Evolutionary conservation across 192 early-diverging fungal species (phyloP), one percentile per base, ranked within the genome.

Genomic region (Mortierella antarctica): DNA sequence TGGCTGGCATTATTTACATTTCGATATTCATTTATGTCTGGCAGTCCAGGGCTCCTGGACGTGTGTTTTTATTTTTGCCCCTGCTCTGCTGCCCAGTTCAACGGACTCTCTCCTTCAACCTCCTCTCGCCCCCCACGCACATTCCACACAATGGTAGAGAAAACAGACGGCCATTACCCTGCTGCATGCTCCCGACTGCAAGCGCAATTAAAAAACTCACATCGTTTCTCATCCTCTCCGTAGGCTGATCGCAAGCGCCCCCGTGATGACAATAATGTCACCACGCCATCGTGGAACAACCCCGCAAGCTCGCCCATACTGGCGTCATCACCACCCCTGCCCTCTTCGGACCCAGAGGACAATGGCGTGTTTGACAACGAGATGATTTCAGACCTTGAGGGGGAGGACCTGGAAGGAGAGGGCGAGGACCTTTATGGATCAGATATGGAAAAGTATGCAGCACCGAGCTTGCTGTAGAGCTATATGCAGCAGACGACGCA

Each of bases 351-450:
- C 67, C 84, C 78, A 11, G 84, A 84, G 51, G 83, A 73, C n/a
- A 81, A 71, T 57, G 77, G 82, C 41, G 60, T 83, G 20, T 66
- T 86, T 14, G 88, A 87, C 18, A 87, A 88, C 42, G 90, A 91
- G 54, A 50, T 86, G 48, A 73, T 86, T 15, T 83, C 85, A 39
- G 91, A 92, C 17, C 18, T 85, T 40, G 86, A 87, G 12, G 73
- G 83, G 40, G 85, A 83, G 44, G 77, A 80, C 46, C 88, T 86
- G 50, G 88, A 88, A 46, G 86, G 90, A 46, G 90, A 93, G 40
- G 98, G 96, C 14, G 95, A 96, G 74, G 96, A 99, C 85, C 86
- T 99, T 72, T 96, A 96, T 86, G 94, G 92, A 13, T 90, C 91
- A 20, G 88, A 89, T 56, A 90, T 97, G 87, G 94, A 95, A 67